Conservation (phyloP, 768 basidiomycete species). For the Agrocybe praecox region DNA sequence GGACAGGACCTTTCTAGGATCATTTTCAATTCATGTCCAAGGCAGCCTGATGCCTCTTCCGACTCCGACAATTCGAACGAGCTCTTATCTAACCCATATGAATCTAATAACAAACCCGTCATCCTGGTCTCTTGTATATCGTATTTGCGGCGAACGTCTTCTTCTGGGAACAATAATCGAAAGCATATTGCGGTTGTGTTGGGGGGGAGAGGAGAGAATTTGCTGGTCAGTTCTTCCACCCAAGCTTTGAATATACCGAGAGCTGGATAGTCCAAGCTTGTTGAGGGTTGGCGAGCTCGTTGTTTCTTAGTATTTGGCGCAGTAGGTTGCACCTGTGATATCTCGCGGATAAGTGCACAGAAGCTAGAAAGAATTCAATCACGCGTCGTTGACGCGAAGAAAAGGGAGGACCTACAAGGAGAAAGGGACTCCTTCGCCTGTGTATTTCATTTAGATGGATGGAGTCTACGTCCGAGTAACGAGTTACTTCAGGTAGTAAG, state of each 20-base stretch:
- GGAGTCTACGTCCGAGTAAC: background rate
- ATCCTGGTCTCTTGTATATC: constrained; percentile 71
- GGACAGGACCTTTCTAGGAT: constrained; percentile 42
- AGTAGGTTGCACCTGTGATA: constrained; percentile 36
- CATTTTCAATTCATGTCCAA: constrained; percentile 66
- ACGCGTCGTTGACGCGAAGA: background rate
- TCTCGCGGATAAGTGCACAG: constrained; percentile 49
- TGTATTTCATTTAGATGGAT: constrained; percentile 1
- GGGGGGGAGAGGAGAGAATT: constrained; percentile 48
- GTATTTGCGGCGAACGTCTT: constrained; percentile 71
- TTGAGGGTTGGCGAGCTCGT: constrained; percentile 12
- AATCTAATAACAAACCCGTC: constrained; percentile 49
- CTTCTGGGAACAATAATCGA: constrained; percentile 83
- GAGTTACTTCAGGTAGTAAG: background rate
- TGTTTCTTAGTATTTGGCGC: constrained; percentile 14
- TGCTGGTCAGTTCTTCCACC: constrained; percentile 40
- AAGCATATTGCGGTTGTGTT: constrained; percentile 65
- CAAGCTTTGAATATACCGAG: constrained; percentile 45
- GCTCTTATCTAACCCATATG: constrained; percentile 39
- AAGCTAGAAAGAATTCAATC: constrained; percentile 36
- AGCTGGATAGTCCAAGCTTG: constrained; percentile 33
- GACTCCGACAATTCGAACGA: constrained; percentile 40
- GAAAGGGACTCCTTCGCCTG: constrained; percentile 35
- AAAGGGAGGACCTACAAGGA: constrained; percentile 39
- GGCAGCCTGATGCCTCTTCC: constrained; percentile 57